Percentiles rank a stretch among this genome's conserved stretches.
Conservation (phyloP, 192 early-diverging fungal genomes). For the Coemansia guatemalensis region DNA sequence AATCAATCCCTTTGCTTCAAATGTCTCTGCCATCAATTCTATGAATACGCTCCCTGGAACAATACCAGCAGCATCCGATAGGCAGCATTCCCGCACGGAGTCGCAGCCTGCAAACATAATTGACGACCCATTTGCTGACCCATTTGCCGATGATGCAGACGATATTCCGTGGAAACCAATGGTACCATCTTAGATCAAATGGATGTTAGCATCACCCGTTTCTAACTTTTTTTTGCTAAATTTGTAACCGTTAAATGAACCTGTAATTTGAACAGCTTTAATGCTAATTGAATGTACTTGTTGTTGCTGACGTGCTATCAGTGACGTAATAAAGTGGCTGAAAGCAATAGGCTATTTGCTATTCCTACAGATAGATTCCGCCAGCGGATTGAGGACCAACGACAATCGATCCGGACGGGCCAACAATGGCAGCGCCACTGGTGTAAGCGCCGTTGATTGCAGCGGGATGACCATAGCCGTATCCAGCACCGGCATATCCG, state of each 20-base stretch:
- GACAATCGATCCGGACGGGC: conserved; percentile 49
- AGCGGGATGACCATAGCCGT: conserved; percentile 29
- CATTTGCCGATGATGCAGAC: conserved; percentile 2
- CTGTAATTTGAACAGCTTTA: neutral
- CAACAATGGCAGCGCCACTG: conserved; percentile 43
- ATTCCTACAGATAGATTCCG: conserved; percentile 31
- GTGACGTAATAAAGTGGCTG: conserved; percentile 6
- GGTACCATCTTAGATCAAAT: conserved; percentile 10
- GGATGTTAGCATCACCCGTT: neutral
- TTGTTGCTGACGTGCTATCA: neutral
- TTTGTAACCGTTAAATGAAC: neutral
- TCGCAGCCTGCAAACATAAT: conserved; percentile 2
- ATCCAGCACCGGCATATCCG: conserved; percentile 21
- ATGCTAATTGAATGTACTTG: conserved; percentile 5
- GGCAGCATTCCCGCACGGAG: neutral
- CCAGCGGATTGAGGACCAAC: conserved; percentile 55
- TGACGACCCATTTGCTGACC: conserved; percentile 45
- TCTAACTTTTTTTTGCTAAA: neutral
- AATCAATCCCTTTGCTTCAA: conserved; percentile 42
- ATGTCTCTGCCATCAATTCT: conserved; percentile 15
- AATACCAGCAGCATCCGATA: neutral
- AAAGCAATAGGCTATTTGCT: too few relatives aligned
- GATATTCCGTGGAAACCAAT: conserved; percentile 39
- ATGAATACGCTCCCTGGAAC: conserved; percentile 1
- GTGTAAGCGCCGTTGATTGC: conserved; percentile 40